Conservation (phyloP, 2,329 filamentous ascomycete genomes). For the Trematosphaeria pertusa region DNA sequence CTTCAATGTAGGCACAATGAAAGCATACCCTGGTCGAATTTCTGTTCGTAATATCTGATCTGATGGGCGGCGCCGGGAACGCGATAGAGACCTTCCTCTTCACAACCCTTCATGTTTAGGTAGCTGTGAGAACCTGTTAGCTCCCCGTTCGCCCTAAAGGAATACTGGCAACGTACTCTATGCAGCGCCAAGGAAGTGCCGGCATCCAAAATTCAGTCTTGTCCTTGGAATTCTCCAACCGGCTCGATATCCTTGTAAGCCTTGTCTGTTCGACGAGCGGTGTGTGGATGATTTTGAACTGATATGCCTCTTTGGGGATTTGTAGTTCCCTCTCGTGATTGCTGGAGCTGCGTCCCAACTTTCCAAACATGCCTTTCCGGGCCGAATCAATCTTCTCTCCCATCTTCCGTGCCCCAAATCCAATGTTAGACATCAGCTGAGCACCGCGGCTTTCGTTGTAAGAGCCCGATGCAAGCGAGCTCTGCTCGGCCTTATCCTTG, state of each 20-base stretch:
- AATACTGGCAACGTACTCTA: constrained; percentile 69
- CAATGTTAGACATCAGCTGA: constrained; percentile 75
- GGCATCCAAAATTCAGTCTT: constrained; percentile 99
- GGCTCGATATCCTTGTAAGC: constrained; percentile 88
- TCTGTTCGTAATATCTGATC: constrained; percentile 91
- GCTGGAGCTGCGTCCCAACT: constrained; percentile 73
- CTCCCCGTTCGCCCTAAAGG: neutral
- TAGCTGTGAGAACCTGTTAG: constrained; percentile 61
- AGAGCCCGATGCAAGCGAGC: constrained; percentile 54
- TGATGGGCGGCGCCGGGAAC: constrained; percentile 90
- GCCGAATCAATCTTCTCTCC: constrained; percentile 75
- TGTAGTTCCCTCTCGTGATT: constrained; percentile 71
- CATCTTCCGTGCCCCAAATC: constrained; percentile 74
- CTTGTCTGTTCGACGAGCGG: constrained; percentile 89
- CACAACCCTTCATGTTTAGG: constrained; percentile 90
- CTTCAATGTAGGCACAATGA: neutral
- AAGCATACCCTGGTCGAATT: constrained; percentile 80
- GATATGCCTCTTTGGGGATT: constrained; percentile 79
- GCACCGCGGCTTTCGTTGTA: constrained; percentile 67
- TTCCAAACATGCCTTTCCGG: constrained; percentile 83
- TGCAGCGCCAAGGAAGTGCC: constrained; percentile 90
- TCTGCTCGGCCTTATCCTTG: constrained; percentile 41
- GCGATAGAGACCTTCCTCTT: constrained; percentile 91
- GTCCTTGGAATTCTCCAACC: constrained; percentile 84
- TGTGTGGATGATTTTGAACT: constrained; percentile 82